Percentiles rank a stretch among this genome's conserved stretches.
Conservation (phyloP, 2,329 filamentous ascomycete species). For the Fusarium neocosmosporiellum region DNA sequence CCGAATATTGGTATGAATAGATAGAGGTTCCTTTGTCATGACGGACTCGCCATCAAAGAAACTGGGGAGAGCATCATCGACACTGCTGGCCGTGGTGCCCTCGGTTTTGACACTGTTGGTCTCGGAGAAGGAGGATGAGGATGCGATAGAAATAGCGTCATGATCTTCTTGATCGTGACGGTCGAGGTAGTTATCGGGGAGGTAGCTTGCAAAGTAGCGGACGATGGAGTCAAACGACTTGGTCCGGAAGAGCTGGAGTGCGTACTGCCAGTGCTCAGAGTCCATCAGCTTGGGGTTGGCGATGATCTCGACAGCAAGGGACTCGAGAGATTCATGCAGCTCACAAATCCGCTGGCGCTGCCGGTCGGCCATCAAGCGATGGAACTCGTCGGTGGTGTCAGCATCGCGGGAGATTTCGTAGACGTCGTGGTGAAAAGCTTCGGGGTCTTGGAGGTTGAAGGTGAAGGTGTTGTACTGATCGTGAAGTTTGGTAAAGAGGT, state of each 20-base stretch:
- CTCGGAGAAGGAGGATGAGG: constrained; percentile 53
- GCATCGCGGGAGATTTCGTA: constrained; percentile 67
- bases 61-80: constrained; percentile 51
- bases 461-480: constrained; percentile 70
- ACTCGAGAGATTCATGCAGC: constrained; percentile 66
- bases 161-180: constrained; percentile 52
- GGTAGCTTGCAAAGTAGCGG: constrained; percentile 69
- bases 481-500: constrained; percentile 68
- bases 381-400: constrained; percentile 63
- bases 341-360: constrained; percentile 65
- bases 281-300: constrained; percentile 69
- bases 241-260: constrained; percentile 69
- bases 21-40: constrained; percentile 59
- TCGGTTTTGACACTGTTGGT: constrained; percentile 51
- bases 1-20: constrained; percentile 41
- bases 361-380: constrained; percentile 63
- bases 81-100: constrained; percentile 54
- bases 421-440: constrained; percentile 71
- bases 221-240: constrained; percentile 70
- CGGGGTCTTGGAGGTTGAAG: constrained; percentile 67
- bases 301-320: constrained; percentile 70
- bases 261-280: constrained; percentile 68
- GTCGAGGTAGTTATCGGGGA: constrained; percentile 60
- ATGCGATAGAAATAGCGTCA: constrained; percentile 44
- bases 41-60: constrained; percentile 58